These are phyloP conservation scores for Verruconis gallopava DNA, from an alignment of 2,329 filamentous ascomycete genomes.

Conservation along the genomic window DNA sequence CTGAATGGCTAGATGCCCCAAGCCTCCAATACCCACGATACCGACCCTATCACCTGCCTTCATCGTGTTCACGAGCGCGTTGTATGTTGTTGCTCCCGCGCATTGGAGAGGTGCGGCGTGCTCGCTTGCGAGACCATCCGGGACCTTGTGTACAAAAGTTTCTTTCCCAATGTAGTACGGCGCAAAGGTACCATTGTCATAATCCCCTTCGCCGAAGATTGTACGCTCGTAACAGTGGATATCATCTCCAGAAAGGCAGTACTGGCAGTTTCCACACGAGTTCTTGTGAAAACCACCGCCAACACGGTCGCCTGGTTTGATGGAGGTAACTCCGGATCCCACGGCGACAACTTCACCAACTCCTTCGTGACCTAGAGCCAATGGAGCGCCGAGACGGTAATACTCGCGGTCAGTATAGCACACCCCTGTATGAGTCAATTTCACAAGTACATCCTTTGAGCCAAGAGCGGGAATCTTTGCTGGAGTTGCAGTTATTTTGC, in stretches of 20 bases:
- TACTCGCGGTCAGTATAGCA: conserved; percentile 26
- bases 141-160: conserved; percentile 48
- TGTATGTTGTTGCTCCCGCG: conserved; percentile 60
- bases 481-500: neutral
- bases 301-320: conserved; percentile 28
- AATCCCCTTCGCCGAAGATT: conserved; percentile 39
- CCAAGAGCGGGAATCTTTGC: neutral
- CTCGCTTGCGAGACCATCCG: conserved; percentile 34
- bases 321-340: conserved; percentile 32
- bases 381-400: conserved; percentile 27
- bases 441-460: conserved; percentile 15
- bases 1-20: conserved; percentile 4
- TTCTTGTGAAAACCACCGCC: conserved; percentile 38
- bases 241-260: neutral
- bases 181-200: conserved; percentile 34
- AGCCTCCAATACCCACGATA: conserved; percentile 5
- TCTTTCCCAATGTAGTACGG: conserved; percentile 41
- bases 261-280: conserved; percentile 26
- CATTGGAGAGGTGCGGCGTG: conserved; percentile 60
- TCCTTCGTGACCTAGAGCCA: conserved; percentile 27
- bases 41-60: conserved; percentile 2
- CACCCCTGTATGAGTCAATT: conserved; percentile 21
- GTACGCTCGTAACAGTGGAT: neutral
- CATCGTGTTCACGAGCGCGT: neutral
- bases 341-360: conserved; percentile 25